These are phyloP conservation scores for Ramalina peruviana DNA, from an alignment of 495 filamentous ascomycete genomes.

Conservation along the genomic window DNA sequence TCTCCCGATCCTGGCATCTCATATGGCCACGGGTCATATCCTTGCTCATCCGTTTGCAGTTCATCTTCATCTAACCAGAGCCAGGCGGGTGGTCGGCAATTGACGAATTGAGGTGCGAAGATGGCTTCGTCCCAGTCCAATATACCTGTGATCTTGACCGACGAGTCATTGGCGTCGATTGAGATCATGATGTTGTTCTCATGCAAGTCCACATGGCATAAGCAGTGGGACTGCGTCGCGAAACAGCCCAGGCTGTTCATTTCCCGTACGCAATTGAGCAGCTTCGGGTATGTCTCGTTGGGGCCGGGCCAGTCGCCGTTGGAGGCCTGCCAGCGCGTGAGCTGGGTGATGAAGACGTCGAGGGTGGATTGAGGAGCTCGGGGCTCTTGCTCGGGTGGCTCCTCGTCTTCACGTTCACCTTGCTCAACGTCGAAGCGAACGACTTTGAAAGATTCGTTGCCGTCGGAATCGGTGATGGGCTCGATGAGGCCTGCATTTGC, in stretches of 20 bases:
- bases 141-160: constrained; percentile 18
- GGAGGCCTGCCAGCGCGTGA: not conserved
- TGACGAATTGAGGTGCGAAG: constrained; percentile 24
- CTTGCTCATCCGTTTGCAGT: too few relatives aligned
- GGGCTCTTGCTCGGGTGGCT: too few relatives aligned
- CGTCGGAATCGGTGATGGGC: not conserved
- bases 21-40: constrained; percentile 8
- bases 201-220: constrained; percentile 25
- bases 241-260: constrained; percentile 5
- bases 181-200: constrained; percentile 25
- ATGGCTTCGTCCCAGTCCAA: constrained; percentile 29
- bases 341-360: not conserved
- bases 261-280: constrained; percentile 1
- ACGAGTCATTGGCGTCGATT: not conserved
- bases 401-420: too few relatives aligned
- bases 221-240: constrained; percentile 6
- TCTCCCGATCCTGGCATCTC: constrained; percentile 7
- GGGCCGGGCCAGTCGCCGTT: too few relatives aligned
- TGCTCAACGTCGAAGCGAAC: constrained; percentile 7
- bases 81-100: constrained; percentile 24
- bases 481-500: constrained; percentile 1
- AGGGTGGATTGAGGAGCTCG: not conserved
- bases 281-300: not conserved
- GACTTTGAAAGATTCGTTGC: not conserved
- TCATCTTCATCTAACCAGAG: constrained; percentile 19